Evolutionary conservation across 2,329 filamentous ascomycete species (phyloP).

Genomic region (Fusarium avenaceum): DNA sequence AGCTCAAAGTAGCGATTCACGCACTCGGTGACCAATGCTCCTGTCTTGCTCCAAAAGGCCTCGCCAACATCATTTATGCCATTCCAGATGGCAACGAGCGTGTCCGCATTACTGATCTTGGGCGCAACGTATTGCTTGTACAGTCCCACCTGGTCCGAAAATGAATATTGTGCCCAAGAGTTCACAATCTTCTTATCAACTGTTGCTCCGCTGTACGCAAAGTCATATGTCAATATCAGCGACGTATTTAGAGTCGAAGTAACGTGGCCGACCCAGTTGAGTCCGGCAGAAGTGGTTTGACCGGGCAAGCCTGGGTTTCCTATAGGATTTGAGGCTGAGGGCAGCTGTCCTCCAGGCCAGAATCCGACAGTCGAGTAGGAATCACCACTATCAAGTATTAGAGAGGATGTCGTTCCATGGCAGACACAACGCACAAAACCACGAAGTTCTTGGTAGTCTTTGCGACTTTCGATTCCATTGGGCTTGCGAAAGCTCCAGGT

Average conservation of each 20-base stretch:
- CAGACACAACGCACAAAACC: constrained; percentile 11
- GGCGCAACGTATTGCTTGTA: constrained; percentile 38
- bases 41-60: constrained; percentile 35
- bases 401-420: neutral
- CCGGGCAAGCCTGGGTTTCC: constrained; percentile 37
- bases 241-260: constrained; percentile 36
- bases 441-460: constrained; percentile 21
- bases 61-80: constrained; percentile 44
- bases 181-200: constrained; percentile 41
- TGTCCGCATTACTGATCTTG: neutral
- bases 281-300: constrained; percentile 37
- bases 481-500: neutral
- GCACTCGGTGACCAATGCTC: constrained; percentile 27
- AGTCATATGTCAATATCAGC: constrained; percentile 38
- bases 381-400: constrained; percentile 18
- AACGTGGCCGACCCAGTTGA: constrained; percentile 43
- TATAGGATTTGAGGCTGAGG: constrained; percentile 27
- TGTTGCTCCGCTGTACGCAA: constrained; percentile 41
- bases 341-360: constrained; percentile 33
- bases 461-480: neutral
- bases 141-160: constrained; percentile 36
- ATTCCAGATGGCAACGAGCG: constrained; percentile 39
- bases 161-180: constrained; percentile 34
- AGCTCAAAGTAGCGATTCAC: constrained; percentile 39
- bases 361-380: constrained; percentile 41